These are phyloP conservation scores for Sedum album DNA, from an alignment of 164 flowering plant genomes.

Conservation along the genomic window DNA sequence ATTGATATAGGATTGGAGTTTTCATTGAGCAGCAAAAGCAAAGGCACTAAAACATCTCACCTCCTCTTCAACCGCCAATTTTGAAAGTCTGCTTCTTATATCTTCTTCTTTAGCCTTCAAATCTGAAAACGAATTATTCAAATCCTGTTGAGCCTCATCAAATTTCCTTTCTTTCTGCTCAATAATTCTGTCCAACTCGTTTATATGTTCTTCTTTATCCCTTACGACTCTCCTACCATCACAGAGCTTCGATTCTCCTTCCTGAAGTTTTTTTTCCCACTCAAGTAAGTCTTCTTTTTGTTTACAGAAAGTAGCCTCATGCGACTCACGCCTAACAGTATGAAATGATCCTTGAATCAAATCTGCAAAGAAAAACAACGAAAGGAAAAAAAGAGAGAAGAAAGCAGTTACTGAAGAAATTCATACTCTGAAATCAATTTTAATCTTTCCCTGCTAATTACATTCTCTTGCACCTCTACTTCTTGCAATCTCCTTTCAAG, in stretches of 20 bases:
- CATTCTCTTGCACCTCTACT: slow-evolving; percentile 64
- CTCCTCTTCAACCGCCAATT: slow-evolving; percentile 44
- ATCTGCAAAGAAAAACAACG: neutral
- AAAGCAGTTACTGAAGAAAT: neutral
- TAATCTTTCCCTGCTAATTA: slow-evolving; percentile 46
- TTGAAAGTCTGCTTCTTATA: slow-evolving; percentile 32
- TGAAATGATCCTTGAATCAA: neutral
- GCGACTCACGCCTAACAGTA: slow-evolving; percentile 59
- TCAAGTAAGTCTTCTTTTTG: slow-evolving; percentile 63
- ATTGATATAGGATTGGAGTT: neutral
- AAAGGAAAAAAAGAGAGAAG: too few species aligned
- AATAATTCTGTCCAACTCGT: slow-evolving; percentile 41
- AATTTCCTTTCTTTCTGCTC: slow-evolving; percentile 51
- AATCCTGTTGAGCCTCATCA: slow-evolving; percentile 40
- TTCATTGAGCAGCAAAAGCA: neutral
- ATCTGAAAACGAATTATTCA: slow-evolving; percentile 22
- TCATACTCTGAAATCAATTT: slow-evolving; percentile 65
- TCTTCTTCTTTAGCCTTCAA: slow-evolving; percentile 54
- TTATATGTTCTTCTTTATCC: slow-evolving; percentile 59
- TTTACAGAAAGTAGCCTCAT: slow-evolving; percentile 36
- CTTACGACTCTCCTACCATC: slow-evolving; percentile 44
- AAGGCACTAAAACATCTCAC: slow-evolving; percentile 24
- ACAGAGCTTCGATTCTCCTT: slow-evolving; percentile 52
- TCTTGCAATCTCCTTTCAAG: slow-evolving; percentile 67
- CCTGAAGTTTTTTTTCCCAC: slow-evolving; percentile 78